A percentile compares a stretch with the other conserved stretches of the same genome.
These are phyloP conservation scores for Phytophthora palmivora DNA, from an alignment of 352 stramenopile species.

Conservation along the genomic window DNA sequence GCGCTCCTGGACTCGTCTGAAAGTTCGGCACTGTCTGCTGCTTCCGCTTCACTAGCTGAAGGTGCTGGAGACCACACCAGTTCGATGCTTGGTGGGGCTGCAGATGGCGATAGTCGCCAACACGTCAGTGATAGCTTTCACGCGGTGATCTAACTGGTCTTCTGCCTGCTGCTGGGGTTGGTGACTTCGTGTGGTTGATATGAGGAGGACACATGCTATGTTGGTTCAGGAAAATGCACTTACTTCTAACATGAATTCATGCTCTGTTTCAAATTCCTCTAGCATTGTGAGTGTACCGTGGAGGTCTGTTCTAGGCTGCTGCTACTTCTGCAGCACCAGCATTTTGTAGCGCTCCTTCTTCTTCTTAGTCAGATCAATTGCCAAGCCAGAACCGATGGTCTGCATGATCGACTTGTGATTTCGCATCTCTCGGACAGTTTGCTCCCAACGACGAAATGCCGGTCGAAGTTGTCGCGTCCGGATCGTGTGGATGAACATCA, in stretches of 20 bases:
- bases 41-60: constrained; percentile 47
- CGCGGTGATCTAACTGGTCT: constrained; percentile 42
- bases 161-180: too few species aligned
- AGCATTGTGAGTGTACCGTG: background rate
- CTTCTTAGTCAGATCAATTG: constrained; percentile 69
- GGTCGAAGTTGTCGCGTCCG: constrained; percentile 55
- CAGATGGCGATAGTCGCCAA: constrained; percentile 25
- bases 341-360: constrained; percentile 71
- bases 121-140: constrained; percentile 38
- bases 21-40: constrained; percentile 44
- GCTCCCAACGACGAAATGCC: constrained; percentile 69
- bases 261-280: constrained; percentile 1
- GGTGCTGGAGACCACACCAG: constrained; percentile 35
- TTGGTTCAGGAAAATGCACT: constrained; percentile 14
- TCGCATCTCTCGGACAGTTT: constrained; percentile 45
- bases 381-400: constrained; percentile 57
- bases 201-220: background rate
- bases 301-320: background rate
- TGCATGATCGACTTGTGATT: constrained; percentile 55
- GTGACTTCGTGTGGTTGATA: constrained; percentile 7
- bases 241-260: constrained; percentile 10
- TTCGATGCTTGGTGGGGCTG: constrained; percentile 33
- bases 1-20: constrained; percentile 46
- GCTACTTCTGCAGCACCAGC: constrained; percentile 72
- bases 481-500: constrained; percentile 55